These are phyloP conservation scores for Lepidium africanum DNA, from an alignment of 345 rosid genomes.

Conservation along the genomic window DNA sequence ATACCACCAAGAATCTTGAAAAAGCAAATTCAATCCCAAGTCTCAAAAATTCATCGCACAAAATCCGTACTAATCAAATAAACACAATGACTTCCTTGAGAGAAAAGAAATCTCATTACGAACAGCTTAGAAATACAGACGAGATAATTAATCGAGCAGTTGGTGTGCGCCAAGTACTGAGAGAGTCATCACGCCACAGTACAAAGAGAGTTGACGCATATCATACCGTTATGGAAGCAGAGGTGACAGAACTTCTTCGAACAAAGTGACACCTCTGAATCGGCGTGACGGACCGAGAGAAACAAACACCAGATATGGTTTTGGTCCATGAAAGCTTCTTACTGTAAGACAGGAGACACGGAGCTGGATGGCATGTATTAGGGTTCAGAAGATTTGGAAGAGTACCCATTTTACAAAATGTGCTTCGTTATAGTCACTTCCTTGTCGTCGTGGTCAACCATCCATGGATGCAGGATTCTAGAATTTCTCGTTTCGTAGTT, in stretches of 20 bases:
- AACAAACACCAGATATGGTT: conserved; percentile 22
- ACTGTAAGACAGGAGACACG: conserved; percentile 25
- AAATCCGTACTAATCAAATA: not conserved
- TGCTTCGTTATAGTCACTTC: not conserved
- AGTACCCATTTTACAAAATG: not conserved
- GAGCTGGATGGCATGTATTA: conserved; percentile 26
- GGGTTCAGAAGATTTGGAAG: conserved; percentile 23
- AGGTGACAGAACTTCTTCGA: not conserved
- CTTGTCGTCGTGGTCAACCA: not conserved
- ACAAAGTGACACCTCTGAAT: conserved; percentile 15
- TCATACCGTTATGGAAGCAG: conserved; percentile 47
- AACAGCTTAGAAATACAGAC: not conserved
- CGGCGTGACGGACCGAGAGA: conserved; percentile 11
- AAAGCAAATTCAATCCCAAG: not conserved
- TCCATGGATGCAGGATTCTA: conserved; percentile 5
- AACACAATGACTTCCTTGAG: not conserved
- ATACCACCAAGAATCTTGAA: not conserved
- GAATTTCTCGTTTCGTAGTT: not conserved
- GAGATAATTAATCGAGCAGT: conserved; percentile 47
- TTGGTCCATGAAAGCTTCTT: conserved; percentile 15
- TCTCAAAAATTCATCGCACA: not conserved
- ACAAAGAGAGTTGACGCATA: not conserved
- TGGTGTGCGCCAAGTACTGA: conserved; percentile 21
- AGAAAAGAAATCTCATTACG: not conserved
- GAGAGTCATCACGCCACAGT: not conserved